Evolutionary conservation across 192 early-diverging fungal species (phyloP).

Genomic region (Neocallimastix lanati): DNA sequence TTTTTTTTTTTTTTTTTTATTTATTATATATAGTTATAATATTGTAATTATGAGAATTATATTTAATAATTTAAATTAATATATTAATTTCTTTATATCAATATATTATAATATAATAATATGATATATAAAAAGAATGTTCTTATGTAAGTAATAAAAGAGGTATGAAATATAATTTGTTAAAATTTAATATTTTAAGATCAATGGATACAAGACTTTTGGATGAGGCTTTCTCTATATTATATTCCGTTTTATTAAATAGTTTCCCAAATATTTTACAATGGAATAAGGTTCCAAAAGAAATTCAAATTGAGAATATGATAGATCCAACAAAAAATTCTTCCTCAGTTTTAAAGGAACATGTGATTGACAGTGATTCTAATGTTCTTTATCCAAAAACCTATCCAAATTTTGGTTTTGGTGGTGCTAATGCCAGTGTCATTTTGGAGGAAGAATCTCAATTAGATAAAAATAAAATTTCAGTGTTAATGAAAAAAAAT

Average conservation of each 20-base stretch:
- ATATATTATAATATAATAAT: too few relatives aligned
- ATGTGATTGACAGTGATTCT: not conserved
- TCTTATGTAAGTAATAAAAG: not conserved
- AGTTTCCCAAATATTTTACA: not conserved
- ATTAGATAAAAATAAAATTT: not conserved
- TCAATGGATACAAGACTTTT: not conserved
- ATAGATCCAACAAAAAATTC: not conserved
- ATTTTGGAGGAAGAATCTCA: not conserved
- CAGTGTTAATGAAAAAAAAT: not conserved
- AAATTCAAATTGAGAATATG: not conserved
- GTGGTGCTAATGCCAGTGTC: not conserved
- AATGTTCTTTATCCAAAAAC: not conserved
- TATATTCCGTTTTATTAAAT: not conserved
- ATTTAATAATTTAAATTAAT: too few relatives aligned
- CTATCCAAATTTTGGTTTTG: not conserved
- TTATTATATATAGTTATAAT: too few relatives aligned
- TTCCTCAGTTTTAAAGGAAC: not conserved
- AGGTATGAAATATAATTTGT: not conserved
- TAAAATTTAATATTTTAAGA: not conserved
- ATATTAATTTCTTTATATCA: too few relatives aligned
- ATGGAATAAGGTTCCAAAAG: not conserved
- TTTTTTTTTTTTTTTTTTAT: too few relatives aligned
- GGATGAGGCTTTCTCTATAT: not conserved
- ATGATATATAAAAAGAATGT: not conserved
- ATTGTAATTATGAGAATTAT: too few relatives aligned